These are phyloP conservation scores for Dioscorea dumetorum DNA, from an alignment of 106 monocot genomes.

Conservation along the genomic window DNA sequence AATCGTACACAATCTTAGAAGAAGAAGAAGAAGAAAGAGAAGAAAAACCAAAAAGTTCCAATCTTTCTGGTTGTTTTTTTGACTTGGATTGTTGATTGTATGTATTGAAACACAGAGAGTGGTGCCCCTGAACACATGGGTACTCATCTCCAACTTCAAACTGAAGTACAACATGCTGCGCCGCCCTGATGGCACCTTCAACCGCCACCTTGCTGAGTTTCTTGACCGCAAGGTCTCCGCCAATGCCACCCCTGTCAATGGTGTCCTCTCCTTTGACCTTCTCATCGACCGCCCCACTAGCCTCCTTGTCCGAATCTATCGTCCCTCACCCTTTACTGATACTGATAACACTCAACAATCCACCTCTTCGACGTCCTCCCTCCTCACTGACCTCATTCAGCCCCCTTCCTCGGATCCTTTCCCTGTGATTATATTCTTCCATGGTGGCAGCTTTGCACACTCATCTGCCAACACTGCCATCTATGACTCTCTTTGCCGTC, in stretches of 20 bases:
- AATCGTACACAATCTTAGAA: no score
- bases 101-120: slow-evolving; percentile 44
- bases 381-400: slow-evolving; percentile 25
- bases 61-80: no score
- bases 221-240: slow-evolving; percentile 80
- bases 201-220: slow-evolving; percentile 82
- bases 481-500: slow-evolving; percentile 81
- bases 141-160: slow-evolving; percentile 96
- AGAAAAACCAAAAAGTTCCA: background rate
- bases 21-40: background rate
- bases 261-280: slow-evolving; percentile 67
- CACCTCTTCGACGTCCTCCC: slow-evolving; percentile 2
- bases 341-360: background rate
- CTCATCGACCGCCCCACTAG: slow-evolving; percentile 53
- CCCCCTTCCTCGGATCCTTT: slow-evolving; percentile 38
- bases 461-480: slow-evolving; percentile 86
- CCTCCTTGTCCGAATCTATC: slow-evolving; percentile 82
- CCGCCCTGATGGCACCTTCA: slow-evolving; percentile 86
- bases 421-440: slow-evolving; percentile 91
- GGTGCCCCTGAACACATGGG: slow-evolving; percentile 92
- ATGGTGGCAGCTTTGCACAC: slow-evolving; percentile 92
- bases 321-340: slow-evolving; percentile 20
- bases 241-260: slow-evolving; percentile 59
- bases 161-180: slow-evolving; percentile 90
- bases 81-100: background rate